phyloP scores from a whole-genome alignment of 78 protist species.

The Polysphondylium violaceum region DNA sequence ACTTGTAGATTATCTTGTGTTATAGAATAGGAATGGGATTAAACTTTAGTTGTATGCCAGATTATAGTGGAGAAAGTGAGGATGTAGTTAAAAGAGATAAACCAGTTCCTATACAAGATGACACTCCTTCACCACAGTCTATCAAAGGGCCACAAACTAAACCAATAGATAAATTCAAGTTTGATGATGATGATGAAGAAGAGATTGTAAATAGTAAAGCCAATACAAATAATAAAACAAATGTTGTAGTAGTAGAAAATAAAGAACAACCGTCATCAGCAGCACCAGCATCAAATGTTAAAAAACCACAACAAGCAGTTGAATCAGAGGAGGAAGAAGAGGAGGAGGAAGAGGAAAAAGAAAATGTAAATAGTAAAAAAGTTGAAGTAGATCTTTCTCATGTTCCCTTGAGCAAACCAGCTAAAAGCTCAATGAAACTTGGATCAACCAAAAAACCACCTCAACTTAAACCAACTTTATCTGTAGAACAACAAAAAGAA shows the following conservation, averaged over 20 bases:
- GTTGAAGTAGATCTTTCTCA: constrained; percentile 24
- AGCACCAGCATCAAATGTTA: neutral
- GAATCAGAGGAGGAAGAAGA: constrained; percentile 14
- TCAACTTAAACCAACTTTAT: constrained; percentile 10
- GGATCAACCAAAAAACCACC: constrained; percentile 40
- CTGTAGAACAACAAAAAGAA: constrained; percentile 16
- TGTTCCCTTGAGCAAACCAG: constrained; percentile 64
- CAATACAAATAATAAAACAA: neutral
- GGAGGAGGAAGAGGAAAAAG: neutral
- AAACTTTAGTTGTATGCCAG: constrained; percentile 27
- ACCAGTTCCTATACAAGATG: constrained; percentile 23
- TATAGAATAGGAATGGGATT: too few relatives aligned
- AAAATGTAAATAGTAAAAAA: neutral
- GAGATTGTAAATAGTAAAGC: neutral
- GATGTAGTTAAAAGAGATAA: neutral
- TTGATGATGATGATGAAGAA: constrained; percentile 9
- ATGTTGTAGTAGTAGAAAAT: neutral
- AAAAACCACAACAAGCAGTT: neutral
- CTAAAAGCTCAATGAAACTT: constrained; percentile 56
- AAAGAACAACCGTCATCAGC: neutral
- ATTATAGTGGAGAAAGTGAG: neutral
- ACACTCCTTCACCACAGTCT: neutral
- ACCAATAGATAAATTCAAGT: neutral
- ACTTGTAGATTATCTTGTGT: too few relatives aligned
- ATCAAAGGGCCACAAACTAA: neutral